These are phyloP conservation scores for Apiotrichum mycotoxinovorans DNA, from an alignment of 1,284 basidiomycete species.

Conservation along the genomic window DNA sequence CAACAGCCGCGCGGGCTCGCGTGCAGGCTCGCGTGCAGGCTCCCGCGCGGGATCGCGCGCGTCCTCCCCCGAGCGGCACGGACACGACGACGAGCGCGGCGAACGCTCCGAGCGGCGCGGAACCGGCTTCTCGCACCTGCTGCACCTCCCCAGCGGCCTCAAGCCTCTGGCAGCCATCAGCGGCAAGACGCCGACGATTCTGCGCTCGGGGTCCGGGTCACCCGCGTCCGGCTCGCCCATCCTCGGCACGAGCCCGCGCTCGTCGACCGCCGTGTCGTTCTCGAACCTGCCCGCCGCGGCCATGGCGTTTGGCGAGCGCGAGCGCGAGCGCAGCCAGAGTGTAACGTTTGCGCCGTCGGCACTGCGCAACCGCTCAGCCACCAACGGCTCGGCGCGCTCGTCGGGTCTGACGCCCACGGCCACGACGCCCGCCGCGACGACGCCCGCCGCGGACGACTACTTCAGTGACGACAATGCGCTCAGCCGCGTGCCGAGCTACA, in stretches of 20 bases:
- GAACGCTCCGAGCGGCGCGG: background rate
- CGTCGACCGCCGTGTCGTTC: slow-evolving; percentile 15
- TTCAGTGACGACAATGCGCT: slow-evolving; percentile 35
- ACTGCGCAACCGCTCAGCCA: background rate
- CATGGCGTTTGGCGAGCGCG: background rate
- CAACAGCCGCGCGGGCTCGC: slow-evolving; percentile 43
- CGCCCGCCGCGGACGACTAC: slow-evolving; percentile 11
- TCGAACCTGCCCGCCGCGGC: slow-evolving; percentile 15
- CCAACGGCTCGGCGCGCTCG: background rate
- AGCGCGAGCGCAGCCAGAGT: slow-evolving; percentile 3
- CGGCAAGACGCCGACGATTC: slow-evolving; percentile 19
- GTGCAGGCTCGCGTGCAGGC: slow-evolving; percentile 51
- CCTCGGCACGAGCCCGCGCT: background rate
- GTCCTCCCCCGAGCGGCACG: slow-evolving; percentile 46
- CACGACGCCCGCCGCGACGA: background rate
- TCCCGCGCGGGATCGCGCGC: slow-evolving; percentile 54
- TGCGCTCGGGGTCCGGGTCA: slow-evolving; percentile 7
- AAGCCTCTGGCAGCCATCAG: slow-evolving; percentile 17
- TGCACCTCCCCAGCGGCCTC: slow-evolving; percentile 21
- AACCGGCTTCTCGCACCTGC: slow-evolving; percentile 17
- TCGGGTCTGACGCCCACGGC: no score
- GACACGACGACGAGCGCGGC: slow-evolving; percentile 3
- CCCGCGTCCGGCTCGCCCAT: background rate
- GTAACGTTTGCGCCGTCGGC: slow-evolving; percentile 9
- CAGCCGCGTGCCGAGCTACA: slow-evolving; percentile 69